Evolutionary conservation across 2,329 filamentous ascomycete genomes (phyloP).

Genomic region (Aspergillus niger): DNA sequence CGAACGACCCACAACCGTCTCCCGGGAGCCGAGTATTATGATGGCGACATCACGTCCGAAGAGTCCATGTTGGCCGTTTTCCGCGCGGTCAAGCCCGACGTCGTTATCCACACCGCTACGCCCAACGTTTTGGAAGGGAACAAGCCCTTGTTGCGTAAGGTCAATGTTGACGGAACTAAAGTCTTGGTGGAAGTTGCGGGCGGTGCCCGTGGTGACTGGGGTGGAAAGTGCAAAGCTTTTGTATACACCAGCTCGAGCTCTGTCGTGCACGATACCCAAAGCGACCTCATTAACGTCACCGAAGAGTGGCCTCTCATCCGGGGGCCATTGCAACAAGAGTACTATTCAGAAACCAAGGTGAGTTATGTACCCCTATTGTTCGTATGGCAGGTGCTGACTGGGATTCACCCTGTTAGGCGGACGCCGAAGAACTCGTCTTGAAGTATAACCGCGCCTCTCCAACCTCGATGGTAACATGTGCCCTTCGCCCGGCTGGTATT

Average conservation of each 20-base stretch:
- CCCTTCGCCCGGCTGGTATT: slow-evolving; percentile 84
- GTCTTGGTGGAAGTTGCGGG: slow-evolving; percentile 69
- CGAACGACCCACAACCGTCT: slow-evolving; percentile 68
- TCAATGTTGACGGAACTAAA: slow-evolving; percentile 86
- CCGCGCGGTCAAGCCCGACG: slow-evolving; percentile 67
- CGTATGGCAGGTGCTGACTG: background rate
- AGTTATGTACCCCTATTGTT: slow-evolving; percentile 9
- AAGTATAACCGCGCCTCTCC: slow-evolving; percentile 66
- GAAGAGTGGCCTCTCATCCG: slow-evolving; percentile 78
- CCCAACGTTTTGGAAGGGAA: slow-evolving; percentile 57
- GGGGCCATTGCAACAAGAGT: slow-evolving; percentile 70
- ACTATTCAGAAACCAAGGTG: slow-evolving; percentile 91
- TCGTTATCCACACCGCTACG: slow-evolving; percentile 89
- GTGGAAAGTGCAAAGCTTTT: slow-evolving; percentile 66
- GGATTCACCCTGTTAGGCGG: slow-evolving; percentile 54
- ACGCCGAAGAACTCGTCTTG: slow-evolving; percentile 80
- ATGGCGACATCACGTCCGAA: slow-evolving; percentile 74
- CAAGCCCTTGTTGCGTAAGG: slow-evolving; percentile 69
- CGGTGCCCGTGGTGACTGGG: slow-evolving; percentile 64
- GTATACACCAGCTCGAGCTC: slow-evolving; percentile 92
- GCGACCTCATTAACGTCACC: slow-evolving; percentile 79
- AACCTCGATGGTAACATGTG: slow-evolving; percentile 69
- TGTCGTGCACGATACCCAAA: slow-evolving; percentile 78
- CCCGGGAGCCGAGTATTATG: slow-evolving; percentile 66
- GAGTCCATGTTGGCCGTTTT: slow-evolving; percentile 65